Conservation (phyloP, 2,329 filamentous ascomycete genomes). For the Cordyceps tenuipes region DNA sequence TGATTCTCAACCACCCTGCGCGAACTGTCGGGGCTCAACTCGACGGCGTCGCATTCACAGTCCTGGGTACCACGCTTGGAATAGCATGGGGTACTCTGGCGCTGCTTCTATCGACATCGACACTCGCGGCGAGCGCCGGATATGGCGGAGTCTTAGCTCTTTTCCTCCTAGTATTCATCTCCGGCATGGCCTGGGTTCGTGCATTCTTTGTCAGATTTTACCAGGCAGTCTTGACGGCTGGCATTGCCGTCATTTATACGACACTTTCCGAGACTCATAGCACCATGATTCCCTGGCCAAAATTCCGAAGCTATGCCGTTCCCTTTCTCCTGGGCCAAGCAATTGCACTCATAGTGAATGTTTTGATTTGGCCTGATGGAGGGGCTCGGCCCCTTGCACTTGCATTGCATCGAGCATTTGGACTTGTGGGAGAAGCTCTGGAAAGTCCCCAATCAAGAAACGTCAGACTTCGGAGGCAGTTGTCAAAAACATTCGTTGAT, state of each 20-base stretch:
- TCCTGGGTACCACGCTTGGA: constrained; percentile 44
- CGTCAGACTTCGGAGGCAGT: constrained; percentile 29
- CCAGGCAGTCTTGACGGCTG: constrained; percentile 45
- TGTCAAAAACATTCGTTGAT: constrained; percentile 45
- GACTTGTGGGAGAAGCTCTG: constrained; percentile 34
- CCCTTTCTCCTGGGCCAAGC: constrained; percentile 49
- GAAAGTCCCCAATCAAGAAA: constrained; percentile 23
- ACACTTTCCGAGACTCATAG: constrained; percentile 41
- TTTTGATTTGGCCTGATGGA: constrained; percentile 44
- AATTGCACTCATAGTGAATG: constrained; percentile 41
- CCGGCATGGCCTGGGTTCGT: constrained; percentile 41
- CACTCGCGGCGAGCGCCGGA: constrained; percentile 34
- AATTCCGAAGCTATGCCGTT: constrained; percentile 43
- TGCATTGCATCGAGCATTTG: constrained; percentile 38
- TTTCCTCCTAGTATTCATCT: constrained; percentile 47
- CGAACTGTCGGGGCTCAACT: constrained; percentile 48
- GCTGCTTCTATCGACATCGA: constrained; percentile 45
- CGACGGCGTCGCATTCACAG: constrained; percentile 45
- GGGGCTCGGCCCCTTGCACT: constrained; percentile 44
- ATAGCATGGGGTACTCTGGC: constrained; percentile 48
- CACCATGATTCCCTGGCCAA: constrained; percentile 37
- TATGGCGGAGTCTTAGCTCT: constrained; percentile 47
- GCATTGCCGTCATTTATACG: constrained; percentile 46
- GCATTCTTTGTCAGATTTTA: constrained; percentile 49
- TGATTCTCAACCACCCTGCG: constrained; percentile 50